Conservation (phyloP, 805 yeast species). For the Debaryomyces maramus region DNA sequence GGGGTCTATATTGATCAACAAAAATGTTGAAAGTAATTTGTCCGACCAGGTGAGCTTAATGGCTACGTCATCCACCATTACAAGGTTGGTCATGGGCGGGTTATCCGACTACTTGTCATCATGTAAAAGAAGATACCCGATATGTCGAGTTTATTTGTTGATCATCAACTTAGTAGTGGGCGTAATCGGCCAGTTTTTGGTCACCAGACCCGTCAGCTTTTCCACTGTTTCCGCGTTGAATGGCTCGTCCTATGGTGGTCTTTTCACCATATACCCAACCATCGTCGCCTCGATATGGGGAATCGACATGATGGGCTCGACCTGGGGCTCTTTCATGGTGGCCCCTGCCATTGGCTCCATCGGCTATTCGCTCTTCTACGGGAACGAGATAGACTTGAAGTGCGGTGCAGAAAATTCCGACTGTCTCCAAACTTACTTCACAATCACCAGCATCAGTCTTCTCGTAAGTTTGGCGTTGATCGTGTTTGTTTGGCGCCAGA, state of each 20-base stretch:
- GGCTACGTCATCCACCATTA: conserved; percentile 66
- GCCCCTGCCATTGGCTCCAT: conserved; percentile 86
- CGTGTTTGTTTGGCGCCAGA: conserved; percentile 26
- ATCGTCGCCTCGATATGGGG: conserved; percentile 86
- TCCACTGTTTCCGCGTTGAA: conserved; percentile 45
- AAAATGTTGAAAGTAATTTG: conserved; percentile 17
- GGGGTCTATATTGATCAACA: conserved; percentile 61
- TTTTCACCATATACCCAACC: conserved; percentile 86
- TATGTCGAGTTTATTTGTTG: conserved; percentile 37
- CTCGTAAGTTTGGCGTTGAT: conserved; percentile 24
- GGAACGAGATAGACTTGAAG: conserved; percentile 53
- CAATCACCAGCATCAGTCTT: conserved; percentile 24
- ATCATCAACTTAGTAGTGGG: conserved; percentile 28
- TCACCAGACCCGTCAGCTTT: conserved; percentile 17
- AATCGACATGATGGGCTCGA: conserved; percentile 80
- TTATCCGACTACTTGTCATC: conserved; percentile 58
- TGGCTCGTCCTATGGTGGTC: conserved; percentile 78
- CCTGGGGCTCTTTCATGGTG: conserved; percentile 87
- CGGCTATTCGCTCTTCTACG: conserved; percentile 68
- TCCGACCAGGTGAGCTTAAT: conserved; percentile 57
- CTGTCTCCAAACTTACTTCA: conserved; percentile 30
- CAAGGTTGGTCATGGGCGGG: conserved; percentile 68
- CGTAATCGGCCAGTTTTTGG: conserved; percentile 28
- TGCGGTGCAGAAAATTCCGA: conserved; percentile 7
- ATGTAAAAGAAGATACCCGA: conserved; percentile 24